Evolutionary conservation across 768 basidiomycete genomes (phyloP).

Genomic region (Lepiota brunneoincarnata): DNA sequence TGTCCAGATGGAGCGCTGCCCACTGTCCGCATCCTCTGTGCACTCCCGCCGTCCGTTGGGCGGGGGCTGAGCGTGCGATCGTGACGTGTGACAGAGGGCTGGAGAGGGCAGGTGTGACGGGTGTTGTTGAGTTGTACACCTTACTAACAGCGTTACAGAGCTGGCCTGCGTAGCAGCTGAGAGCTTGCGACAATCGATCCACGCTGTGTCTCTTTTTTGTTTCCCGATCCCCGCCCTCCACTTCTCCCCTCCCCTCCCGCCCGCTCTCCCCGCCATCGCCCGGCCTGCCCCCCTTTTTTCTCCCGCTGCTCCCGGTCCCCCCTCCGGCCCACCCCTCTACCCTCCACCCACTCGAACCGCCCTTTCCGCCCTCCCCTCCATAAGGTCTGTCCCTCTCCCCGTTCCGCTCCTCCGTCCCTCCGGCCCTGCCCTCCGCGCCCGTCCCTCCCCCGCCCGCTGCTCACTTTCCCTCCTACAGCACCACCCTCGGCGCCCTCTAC

Average conservation of each 20-base stretch:
- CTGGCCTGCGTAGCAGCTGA: conserved; percentile 14
- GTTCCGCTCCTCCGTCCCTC: conserved; percentile 5
- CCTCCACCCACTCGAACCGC: neutral
- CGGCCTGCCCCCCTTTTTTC: conserved; percentile 8
- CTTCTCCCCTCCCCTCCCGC: conserved; percentile 13
- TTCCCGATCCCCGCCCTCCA: conserved; percentile 13
- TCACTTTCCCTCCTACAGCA: neutral
- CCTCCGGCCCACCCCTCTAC: neutral
- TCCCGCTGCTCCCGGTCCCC: conserved; percentile 1
- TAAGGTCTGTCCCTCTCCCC: conserved; percentile 7
- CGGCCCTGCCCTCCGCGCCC: conserved; percentile 3
- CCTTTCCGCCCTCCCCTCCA: conserved; percentile 6
- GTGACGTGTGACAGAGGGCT: conserved; percentile 11
- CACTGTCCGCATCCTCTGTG: neutral
- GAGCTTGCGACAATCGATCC: conserved; percentile 15
- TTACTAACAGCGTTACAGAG: conserved; percentile 15
- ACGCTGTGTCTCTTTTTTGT: conserved; percentile 12
- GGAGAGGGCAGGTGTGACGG: conserved; percentile 5
- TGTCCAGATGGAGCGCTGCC: neutral
- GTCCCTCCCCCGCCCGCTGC: conserved; percentile 4
- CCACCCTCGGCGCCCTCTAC: neutral
- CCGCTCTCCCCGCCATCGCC: conserved; percentile 3
- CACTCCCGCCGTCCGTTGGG: conserved; percentile 10
- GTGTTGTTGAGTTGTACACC: conserved; percentile 12
- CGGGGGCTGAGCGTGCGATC: conserved; percentile 12